Evolutionary conservation across 768 basidiomycete genomes (phyloP), one percentile per base, ranked within the genome.

Genomic region (Pleurotus citrinopileatus): DNA sequence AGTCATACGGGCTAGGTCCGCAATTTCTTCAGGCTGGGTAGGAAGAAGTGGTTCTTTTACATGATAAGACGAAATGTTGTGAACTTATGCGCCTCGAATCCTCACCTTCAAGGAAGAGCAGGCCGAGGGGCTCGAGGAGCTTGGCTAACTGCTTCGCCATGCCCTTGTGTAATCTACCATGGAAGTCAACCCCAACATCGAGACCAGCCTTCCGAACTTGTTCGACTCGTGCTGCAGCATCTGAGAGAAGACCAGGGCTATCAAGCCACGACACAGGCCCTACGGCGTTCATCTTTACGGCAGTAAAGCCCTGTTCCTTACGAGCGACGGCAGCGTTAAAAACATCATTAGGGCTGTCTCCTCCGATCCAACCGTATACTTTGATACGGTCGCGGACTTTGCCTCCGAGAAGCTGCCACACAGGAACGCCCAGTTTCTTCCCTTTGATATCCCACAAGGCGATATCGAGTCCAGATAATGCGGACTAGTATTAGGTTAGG

Each of bases 391-490:
- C 79, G 45, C 86, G 76, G 27, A 87, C 83, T 63, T 82, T 83
- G 3, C 87, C 87, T 6, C 86, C 88, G 4, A 87, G 75, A 0
- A 90, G 71, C 65, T 86, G 78, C 77, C 80, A 86, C 1, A 87
- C 68, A 0, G 77, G 79, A 8, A 78, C 86, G 28, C 84, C 84
- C 2, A 88, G 75, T 28, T 81, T 83, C 68, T 87, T 87, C n/a
- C 88, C 88, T 59, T 88, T 88, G 68, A 89, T 85, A 61, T 89
- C 87, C 87, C 87, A 78, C 1, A 89, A 70, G 0, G 85, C 84
- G 55, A 89, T 88, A 65, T 87, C 84, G 26, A 88, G 65, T 0
- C 84, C 83, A 1, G 81, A 79, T 8, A 81, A 65, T 7, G 77
- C 81, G 25, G 77, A 81, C 77, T 80, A 54, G 2, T 42, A 27